A percentile compares a stretch with the other conserved stretches of the same genome.
phyloP scores from a whole-genome alignment of 257 asterid species.

The Voacanga thouarsii region DNA sequence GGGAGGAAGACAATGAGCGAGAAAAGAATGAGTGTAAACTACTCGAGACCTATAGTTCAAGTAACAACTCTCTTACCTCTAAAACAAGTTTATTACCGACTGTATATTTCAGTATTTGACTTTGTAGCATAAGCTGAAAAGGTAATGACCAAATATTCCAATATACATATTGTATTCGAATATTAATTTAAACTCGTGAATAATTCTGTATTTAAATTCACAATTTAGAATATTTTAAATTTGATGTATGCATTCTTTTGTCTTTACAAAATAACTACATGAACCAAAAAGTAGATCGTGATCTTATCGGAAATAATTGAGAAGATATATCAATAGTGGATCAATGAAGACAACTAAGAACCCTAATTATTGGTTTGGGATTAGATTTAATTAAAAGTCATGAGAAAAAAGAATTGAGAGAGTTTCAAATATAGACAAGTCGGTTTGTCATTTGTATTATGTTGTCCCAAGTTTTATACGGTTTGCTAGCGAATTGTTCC shows the following conservation, averaged over 20 bases:
- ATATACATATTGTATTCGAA: too few species aligned
- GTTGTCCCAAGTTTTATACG: neutral
- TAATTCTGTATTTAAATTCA: neutral
- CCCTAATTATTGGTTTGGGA: neutral
- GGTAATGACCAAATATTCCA: too few species aligned
- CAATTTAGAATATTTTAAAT: neutral
- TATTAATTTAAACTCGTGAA: too few species aligned
- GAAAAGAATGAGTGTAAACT: too few species aligned
- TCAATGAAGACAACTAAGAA: conserved; percentile 3
- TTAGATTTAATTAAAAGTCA: neutral
- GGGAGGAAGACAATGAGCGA: too few species aligned
- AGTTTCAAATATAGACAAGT: conserved; percentile 14
- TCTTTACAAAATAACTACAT: neutral
- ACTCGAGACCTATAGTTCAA: too few species aligned
- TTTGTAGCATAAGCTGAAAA: too few species aligned
- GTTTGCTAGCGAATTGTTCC: neutral
- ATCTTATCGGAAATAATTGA: neutral
- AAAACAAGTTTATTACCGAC: too few species aligned
- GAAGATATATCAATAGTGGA: neutral
- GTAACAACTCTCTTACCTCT: too few species aligned
- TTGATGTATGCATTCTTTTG: neutral
- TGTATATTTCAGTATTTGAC: too few species aligned
- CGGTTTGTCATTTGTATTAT: conserved; percentile 10
- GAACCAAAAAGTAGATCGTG: neutral
- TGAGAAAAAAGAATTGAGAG: neutral